Evolutionary conservation across 1,139 yeast genomes (phyloP), one percentile per base, ranked within the genome.

Genomic region (Chernovozyma sophiae-reginae): DNA sequence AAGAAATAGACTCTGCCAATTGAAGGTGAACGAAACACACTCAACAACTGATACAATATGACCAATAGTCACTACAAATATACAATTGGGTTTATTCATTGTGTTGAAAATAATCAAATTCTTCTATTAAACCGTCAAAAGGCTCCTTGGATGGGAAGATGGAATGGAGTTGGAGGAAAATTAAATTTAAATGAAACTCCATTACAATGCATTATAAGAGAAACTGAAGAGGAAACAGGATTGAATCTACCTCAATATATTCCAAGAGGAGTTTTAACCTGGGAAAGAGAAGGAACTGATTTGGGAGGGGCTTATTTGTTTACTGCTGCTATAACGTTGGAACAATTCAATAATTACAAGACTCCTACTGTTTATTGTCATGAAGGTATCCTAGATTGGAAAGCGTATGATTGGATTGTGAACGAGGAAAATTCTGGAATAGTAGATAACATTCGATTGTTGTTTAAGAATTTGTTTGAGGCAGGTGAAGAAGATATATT

Each of bases 81-180:
- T 43, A 69, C 75, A 1, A 51, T 69, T 17, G 74, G 74, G 7
- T 61, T 69, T 39, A 51, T 68, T 14, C 51, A 58, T 34, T 62
- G 71, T 40, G 49, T 49, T 7, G 69, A 62, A 39, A 56, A 65
- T 29, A 45, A 56, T 28, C 55, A 53, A 28, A 44, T 69, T 12
- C 58, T 72, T 6, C 52, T 72, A 6, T 51, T 72, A 23, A 72
- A 72, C 39, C 51, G 77, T 25, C 59, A 64, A 37, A 71, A 70
- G 42, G 53, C 62, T 15, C 77, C 77, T 2, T 71, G 75, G 73
- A 71, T 68, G 75, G 77, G 77, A 2, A 52, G 68, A 37, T 72
- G 77, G 76, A 71, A 71, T 43, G 77, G 77, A 2, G 71, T 72
- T 12, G 77, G 77, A 3, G 77, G 77, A 1, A 71, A 72, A 44